Base-by-base conservation (phyloP, 129 eudicot genomes). In the Escallonia rubra region DNA sequence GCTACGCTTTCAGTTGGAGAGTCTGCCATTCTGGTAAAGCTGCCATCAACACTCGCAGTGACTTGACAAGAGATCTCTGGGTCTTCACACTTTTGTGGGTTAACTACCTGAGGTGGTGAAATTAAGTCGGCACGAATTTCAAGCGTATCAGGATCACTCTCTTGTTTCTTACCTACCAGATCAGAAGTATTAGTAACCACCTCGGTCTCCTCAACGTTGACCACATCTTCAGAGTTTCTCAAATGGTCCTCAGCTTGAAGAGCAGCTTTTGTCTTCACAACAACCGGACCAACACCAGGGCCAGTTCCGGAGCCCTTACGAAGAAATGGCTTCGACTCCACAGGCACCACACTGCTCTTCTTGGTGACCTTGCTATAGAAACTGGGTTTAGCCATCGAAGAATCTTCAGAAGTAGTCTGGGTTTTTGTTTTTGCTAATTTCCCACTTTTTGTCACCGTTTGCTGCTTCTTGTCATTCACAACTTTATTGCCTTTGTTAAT, bases 271-370 rank as follows among this genome's bases (percentile, higher is more conserved):
- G 75, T 65, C 79, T 76, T 88, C 63, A 59, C 67, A 51, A 60
- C 76, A 48, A 52, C 72, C 38, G 89, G 84, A 63, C 80, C 75
- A 63, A 57, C 76, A 65, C 72, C 66, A 49, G 87, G 77, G 41
- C 83, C 81, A 10, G 56, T 61, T 63, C 84, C 72, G 60, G 99
- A 78, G 47, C 91, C 93, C 77, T 89, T 93, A 41, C 92, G 92
- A 39, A 81, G 84, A 78, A 85, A 82, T 44, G 99, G 90, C 81
- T 89, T 93, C 8, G 90, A 68, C 82, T 89, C 95, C 68, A 89
- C 65, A 44, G 99, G 99, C 65, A 93, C 99, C 57, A 93, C 96
- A 64, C 92, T 89, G 77, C 86, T 75, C 71, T 80, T 86, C 79
- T 65, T 92, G 11, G 96, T 84, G 43, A 84, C 91, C 82, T 86